These are phyloP conservation scores for Lecanoromycetidae sp. DNA, from an alignment of 2,329 filamentous ascomycete genomes.

Conservation along the genomic window DNA sequence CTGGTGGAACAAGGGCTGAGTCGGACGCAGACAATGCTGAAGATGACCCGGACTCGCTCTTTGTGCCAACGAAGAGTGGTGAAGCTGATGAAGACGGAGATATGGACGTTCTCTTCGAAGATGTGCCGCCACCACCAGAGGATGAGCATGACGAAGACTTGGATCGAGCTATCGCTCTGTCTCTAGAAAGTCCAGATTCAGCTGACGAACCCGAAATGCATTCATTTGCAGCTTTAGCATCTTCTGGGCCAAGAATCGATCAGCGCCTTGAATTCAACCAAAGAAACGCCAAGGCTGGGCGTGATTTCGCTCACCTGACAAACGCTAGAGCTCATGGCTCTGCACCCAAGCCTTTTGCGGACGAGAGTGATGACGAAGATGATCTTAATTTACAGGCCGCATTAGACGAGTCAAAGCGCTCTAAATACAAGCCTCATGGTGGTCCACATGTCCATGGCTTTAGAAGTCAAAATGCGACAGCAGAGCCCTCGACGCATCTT, in stretches of 20 bases:
- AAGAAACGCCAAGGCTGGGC: slow-evolving; percentile 30
- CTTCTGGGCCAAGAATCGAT: slow-evolving; percentile 40
- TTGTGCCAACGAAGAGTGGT: slow-evolving; percentile 38
- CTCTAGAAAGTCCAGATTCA: slow-evolving; percentile 45
- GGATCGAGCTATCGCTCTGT: slow-evolving; percentile 71
- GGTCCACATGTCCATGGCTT: slow-evolving; percentile 17
- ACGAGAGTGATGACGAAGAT: slow-evolving; percentile 59
- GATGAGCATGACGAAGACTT: slow-evolving; percentile 55
- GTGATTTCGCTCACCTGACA: slow-evolving; percentile 33
- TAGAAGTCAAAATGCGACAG: neutral
- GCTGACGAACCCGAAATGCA: slow-evolving; percentile 41
- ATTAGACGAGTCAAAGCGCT: slow-evolving; percentile 57
- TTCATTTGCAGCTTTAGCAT: slow-evolving; percentile 24
- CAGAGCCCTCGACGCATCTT: slow-evolving; percentile 3
- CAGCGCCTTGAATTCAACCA: slow-evolving; percentile 36
- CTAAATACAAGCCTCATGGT: slow-evolving; percentile 35
- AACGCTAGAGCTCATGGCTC: slow-evolving; percentile 20
- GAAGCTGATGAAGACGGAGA: slow-evolving; percentile 34
- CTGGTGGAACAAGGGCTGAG: slow-evolving; percentile 2
- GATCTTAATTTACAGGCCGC: slow-evolving; percentile 65
- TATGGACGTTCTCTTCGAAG: slow-evolving; percentile 48
- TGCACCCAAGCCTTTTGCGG: slow-evolving; percentile 26
- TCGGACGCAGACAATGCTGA: slow-evolving; percentile 8
- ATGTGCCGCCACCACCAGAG: slow-evolving; percentile 19
- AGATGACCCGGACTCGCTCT: slow-evolving; percentile 42